Evolutionary conservation across 768 basidiomycete genomes (phyloP), one percentile per base, ranked within the genome.

Genomic region (Phaeotremella fagi): DNA sequence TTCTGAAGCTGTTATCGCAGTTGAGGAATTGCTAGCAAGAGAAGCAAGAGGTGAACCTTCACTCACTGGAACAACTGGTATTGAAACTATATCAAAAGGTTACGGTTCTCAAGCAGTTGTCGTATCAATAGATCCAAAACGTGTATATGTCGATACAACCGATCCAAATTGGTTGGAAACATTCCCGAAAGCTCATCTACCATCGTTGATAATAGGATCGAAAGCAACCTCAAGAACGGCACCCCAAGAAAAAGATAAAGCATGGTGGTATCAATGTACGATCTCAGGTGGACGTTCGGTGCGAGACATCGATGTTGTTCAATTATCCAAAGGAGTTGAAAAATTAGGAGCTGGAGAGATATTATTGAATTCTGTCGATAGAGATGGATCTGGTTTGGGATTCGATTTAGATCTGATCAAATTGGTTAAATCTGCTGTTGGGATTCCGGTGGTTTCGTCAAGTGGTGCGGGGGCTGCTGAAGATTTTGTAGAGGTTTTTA

Each of bases 221-320:
- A 55, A 71, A 31, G 73, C 75, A 2, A 70, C 70, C 4, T 61
- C 64, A 9, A 61, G 72, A 7, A 76, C 77, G 12, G 60, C 66
- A 36, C 81, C 81, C 65, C 77, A 78, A 52, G 86, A 86, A 59
- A 76, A 79, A 48, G 84, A 82, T 37, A 84, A 82, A 68, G 85
- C 83, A 37, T 98, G 95, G 91, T 98, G 94, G 95, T 99, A 99
- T 75, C 90, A 92, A 71, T 98, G 95, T 75, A 98, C 95, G 11
- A 87, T 97, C 43, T 87, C 85, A 0, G 94, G 95, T 33, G 95
- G 95, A 14, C 84, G 95, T 26, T 87, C 90, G 71, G 60, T 78
- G 22, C 83, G 90, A 12, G 83, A 83, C 29, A 76, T 99, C 27
- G 95, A 94, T 14, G 94, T 84, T 37, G 83, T 89, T 20, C 85